Percentiles rank a stretch among this genome's conserved stretches.
Conservation (phyloP, 2,329 filamentous ascomycete genomes). For the Penicillium sp. region DNA sequence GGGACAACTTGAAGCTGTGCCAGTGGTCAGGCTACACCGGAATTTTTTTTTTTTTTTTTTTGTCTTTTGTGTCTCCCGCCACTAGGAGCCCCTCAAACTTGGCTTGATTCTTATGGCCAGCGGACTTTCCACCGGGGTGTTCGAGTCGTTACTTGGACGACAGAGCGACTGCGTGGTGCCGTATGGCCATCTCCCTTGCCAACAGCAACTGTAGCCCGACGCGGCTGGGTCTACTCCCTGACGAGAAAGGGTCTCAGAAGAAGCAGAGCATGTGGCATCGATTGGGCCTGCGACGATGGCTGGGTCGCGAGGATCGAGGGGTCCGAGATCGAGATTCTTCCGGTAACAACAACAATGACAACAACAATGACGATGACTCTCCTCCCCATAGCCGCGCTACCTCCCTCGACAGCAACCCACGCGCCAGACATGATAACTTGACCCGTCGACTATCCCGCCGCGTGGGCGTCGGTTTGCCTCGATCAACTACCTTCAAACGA, state of each 20-base stretch:
- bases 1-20: background rate
- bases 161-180: conserved; percentile 35
- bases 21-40: background rate
- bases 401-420: conserved; percentile 21
- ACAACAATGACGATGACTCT: conserved; percentile 14
- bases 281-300: conserved; percentile 47
- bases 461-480: conserved; percentile 78
- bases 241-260: conserved; percentile 39
- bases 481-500: conserved; percentile 77
- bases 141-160: conserved; percentile 38
- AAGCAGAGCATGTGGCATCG: conserved; percentile 54
- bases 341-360: conserved; percentile 8
- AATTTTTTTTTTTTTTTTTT: conserved; percentile 8
- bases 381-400: conserved; percentile 21
- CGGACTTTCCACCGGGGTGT: conserved; percentile 37
- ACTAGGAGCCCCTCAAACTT: conserved; percentile 7
- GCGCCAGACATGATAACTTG: conserved; percentile 35
- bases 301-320: conserved; percentile 48
- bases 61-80: conserved; percentile 1
- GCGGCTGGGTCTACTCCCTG: conserved; percentile 40
- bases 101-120: conserved; percentile 44
- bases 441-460: conserved; percentile 43
- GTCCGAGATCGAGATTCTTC: conserved; percentile 37
- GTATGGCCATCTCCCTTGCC: conserved; percentile 49
- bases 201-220: conserved; percentile 43